A percentile compares a stretch with the other conserved stretches of the same genome.
Evolutionary conservation across 2,329 filamentous ascomycete genomes (phyloP).

Genomic region (Dothidotthia symphoricarpi): DNA sequence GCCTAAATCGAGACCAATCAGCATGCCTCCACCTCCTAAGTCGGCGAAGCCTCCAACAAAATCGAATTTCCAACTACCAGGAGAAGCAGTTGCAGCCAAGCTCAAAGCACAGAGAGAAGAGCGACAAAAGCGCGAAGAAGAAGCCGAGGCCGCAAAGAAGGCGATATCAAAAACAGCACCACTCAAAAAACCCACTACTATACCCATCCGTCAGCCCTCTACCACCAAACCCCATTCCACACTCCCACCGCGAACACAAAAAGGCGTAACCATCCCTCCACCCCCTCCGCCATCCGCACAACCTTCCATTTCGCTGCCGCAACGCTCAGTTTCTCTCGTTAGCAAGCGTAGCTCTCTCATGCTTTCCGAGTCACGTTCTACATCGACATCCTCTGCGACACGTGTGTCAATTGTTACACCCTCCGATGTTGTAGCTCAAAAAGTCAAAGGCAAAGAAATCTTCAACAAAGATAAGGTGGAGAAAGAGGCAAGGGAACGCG

Average conservation of each 20-base stretch:
- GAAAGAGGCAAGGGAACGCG: conserved; percentile 43
- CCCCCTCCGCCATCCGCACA: conserved; percentile 8
- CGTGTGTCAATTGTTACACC: conserved; percentile 31
- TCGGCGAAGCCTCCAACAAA: conserved; percentile 53
- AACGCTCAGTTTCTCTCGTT: conserved; percentile 16
- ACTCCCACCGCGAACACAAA: conserved; percentile 20
- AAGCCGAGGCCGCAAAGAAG: conserved; percentile 39
- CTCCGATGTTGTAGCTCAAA: conserved; percentile 32
- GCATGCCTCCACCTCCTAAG: conserved; percentile 48
- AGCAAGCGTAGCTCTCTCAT: conserved; percentile 26
- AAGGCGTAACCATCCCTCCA: conserved; percentile 16
- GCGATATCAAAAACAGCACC: conserved; percentile 38
- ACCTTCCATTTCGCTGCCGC: conserved; percentile 5
- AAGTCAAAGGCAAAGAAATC: conserved; percentile 46
- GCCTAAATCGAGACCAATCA: conserved; percentile 43
- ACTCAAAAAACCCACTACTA: conserved; percentile 49
- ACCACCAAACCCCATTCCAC: conserved; percentile 10
- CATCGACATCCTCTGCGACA: conserved; percentile 23
- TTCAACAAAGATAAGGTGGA: conserved; percentile 47
- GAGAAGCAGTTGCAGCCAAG: conserved; percentile 50
- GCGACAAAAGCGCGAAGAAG: conserved; percentile 31
- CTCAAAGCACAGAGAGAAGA: conserved; percentile 37
- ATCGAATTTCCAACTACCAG: conserved; percentile 53
- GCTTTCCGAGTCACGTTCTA: conserved; percentile 19
- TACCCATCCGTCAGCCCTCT: conserved; percentile 43